Percentiles rank a stretch among this genome's conserved stretches.
Conservation (phyloP, 495 filamentous ascomycete species). For the Cercophora scortea region DNA sequence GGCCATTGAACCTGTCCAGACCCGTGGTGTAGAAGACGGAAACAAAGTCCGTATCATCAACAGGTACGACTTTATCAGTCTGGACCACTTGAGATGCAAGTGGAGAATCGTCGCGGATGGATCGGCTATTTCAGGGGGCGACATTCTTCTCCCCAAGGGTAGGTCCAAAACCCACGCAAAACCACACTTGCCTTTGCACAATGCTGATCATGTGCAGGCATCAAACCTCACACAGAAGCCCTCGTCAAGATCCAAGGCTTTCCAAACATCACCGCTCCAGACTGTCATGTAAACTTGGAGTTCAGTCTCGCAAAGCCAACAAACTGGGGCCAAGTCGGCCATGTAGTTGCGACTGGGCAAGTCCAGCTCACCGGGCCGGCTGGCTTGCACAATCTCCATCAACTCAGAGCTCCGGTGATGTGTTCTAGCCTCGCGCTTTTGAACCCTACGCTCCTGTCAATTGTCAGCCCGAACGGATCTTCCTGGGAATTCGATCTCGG, state of each 20-base stretch:
- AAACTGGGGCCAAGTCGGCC: slow-evolving; percentile 38
- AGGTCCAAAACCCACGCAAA: not conserved
- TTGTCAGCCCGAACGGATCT: slow-evolving; percentile 16
- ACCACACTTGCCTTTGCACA: not conserved
- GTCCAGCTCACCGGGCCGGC: slow-evolving; percentile 26
- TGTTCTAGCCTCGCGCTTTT: not conserved
- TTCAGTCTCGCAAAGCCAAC: slow-evolving; percentile 31
- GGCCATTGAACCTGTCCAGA: slow-evolving; percentile 54
- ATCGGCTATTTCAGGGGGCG: slow-evolving; percentile 14
- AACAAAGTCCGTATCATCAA: slow-evolving; percentile 40
- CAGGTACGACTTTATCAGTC: slow-evolving; percentile 44
- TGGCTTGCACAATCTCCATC: slow-evolving; percentile 2
- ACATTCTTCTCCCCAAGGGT: slow-evolving; percentile 29
- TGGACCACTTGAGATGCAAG: slow-evolving; percentile 40
- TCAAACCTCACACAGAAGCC: slow-evolving; percentile 27
- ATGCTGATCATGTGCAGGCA: slow-evolving; percentile 16
- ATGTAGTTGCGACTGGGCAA: slow-evolving; percentile 46
- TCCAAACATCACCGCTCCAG: slow-evolving; percentile 8
- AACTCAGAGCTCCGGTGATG: not conserved
- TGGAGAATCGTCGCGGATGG: slow-evolving; percentile 39
- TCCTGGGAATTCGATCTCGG: slow-evolving; percentile 36
- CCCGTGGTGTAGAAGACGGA: slow-evolving; percentile 18
- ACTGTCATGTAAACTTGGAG: slow-evolving; percentile 37
- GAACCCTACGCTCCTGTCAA: slow-evolving; percentile 15
- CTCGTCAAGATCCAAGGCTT: slow-evolving; percentile 21